Evolutionary conservation across 805 yeast genomes (phyloP), one percentile per base, ranked within the genome.

Genomic region (Phaffomyces antillensis): DNA sequence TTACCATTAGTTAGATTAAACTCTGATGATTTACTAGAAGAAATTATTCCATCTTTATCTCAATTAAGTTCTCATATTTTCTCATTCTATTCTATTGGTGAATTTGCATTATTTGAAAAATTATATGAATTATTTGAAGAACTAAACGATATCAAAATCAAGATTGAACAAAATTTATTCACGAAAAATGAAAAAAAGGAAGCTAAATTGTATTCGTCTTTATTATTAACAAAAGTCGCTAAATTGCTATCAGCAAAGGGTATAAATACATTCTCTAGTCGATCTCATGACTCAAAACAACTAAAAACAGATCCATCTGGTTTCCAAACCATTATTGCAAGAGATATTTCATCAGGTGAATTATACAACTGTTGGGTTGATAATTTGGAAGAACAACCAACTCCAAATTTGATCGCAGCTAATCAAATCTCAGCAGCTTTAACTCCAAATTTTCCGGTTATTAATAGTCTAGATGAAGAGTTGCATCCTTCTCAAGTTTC

Each of bases 371-470:
- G 55, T 46, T 56, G 63, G 28, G 44, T 54, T 52, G 42, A 51
- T 51, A 41, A 59, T 23, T 12, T 54, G 13, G 10, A 39, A 8
- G 41, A 47, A n/a, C 67, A 62, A 42, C 64, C 75, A 2, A 63
- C 72, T 36, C 81, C 89, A 7, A 76, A 83, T 23, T 59, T 65
- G 36, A 68, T 88, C 46, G 85, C 90, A 15, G 71, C 75, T 39
- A 81, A 76, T 59, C 93, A 87, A 61, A 66, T 81, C 41, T 71
- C 81, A 44, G 74, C 81, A 61, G 90, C 95, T 0, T 66, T 88
- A 46, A 77, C 83, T 11, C 82, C 88, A 16, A 78, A 79, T 51
- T 86, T 77, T 61, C 95, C 95, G 2, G 60, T 69, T 5, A 53
- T 64, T 7, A 65, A 62, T 39, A 55, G 60, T n/a, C 54, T 65